Evolutionary conservation across 225 moss, liverwort and hornwort species (phyloP).

Genomic region (Bryum argenteum): DNA sequence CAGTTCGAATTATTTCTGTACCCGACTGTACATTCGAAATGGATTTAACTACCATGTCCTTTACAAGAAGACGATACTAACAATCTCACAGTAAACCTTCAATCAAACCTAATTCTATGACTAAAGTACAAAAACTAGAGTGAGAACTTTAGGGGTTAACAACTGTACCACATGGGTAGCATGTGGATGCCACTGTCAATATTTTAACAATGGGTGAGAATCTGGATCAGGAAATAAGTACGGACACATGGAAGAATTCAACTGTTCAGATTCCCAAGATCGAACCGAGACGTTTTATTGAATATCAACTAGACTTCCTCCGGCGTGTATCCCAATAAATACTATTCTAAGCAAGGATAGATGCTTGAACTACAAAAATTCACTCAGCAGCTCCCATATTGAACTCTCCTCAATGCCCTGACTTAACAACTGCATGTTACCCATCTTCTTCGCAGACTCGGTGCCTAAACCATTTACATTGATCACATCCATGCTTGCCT

Average conservation of each 20-base stretch:
- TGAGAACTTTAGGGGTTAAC: too few species aligned
- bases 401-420: slow-evolving; percentile 27
- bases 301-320: background rate
- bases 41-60: too few species aligned
- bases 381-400: slow-evolving; percentile 36
- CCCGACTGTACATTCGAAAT: too few species aligned
- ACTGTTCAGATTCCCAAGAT: slow-evolving; percentile 7
- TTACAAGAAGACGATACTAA: too few species aligned
- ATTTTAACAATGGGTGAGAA: too few species aligned
- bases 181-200: too few species aligned
- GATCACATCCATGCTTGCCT: slow-evolving; percentile 78
- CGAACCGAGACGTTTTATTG: background rate
- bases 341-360: background rate
- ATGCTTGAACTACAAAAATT: slow-evolving; percentile 33
- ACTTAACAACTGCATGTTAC: slow-evolving; percentile 32
- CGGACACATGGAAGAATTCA: background rate
- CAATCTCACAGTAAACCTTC: too few species aligned
- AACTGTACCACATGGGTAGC: too few species aligned
- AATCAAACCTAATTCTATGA: too few species aligned
- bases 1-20: too few species aligned
- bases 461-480: slow-evolving; percentile 63
- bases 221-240: background rate
- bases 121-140: too few species aligned
- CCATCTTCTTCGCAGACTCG: slow-evolving; percentile 36
- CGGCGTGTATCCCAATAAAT: slow-evolving; percentile 8